Conservation (phyloP, 1,284 basidiomycete genomes). For the Cryptococcus sp. region DNA sequence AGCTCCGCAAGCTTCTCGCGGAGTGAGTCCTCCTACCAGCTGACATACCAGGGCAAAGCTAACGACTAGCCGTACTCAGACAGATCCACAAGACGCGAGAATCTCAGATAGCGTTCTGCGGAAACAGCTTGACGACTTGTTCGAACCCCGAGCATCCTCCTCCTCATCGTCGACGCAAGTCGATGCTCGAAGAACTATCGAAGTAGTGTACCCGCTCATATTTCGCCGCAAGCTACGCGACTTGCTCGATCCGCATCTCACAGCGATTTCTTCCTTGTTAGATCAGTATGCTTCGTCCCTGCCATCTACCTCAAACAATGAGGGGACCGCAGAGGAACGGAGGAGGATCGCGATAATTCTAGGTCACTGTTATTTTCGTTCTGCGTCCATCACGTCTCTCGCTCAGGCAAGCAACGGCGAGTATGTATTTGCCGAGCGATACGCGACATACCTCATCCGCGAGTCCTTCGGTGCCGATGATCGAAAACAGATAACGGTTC, state of each 20-base stretch:
- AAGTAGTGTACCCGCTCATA: conserved; percentile 14
- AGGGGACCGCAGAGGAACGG: conserved; percentile 1
- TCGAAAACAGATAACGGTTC: too few relatives aligned
- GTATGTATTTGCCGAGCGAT: neutral
- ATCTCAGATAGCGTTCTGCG: too few relatives aligned
- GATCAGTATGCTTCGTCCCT: neutral
- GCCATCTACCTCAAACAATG: too few relatives aligned
- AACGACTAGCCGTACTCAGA: too few relatives aligned
- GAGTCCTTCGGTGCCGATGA: neutral
- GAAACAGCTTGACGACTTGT: too few relatives aligned
- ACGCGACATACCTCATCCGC: conserved; percentile 5
- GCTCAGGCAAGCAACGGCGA: neutral
- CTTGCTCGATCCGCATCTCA: conserved; percentile 9
- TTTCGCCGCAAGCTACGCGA: conserved; percentile 11
- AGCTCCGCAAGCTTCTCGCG: too few relatives aligned
- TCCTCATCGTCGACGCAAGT: neutral
- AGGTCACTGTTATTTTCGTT: conserved; percentile 10
- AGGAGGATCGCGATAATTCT: conserved; percentile 13
- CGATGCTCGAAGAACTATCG: neutral
- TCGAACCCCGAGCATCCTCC: too few relatives aligned
- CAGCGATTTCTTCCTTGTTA: neutral
- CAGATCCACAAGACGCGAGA: too few relatives aligned
- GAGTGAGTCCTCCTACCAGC: too few relatives aligned
- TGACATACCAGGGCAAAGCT: too few relatives aligned
- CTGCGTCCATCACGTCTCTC: neutral